Conservation (phyloP, 2,329 filamentous ascomycete species). For the Botryotinia convoluta region DNA sequence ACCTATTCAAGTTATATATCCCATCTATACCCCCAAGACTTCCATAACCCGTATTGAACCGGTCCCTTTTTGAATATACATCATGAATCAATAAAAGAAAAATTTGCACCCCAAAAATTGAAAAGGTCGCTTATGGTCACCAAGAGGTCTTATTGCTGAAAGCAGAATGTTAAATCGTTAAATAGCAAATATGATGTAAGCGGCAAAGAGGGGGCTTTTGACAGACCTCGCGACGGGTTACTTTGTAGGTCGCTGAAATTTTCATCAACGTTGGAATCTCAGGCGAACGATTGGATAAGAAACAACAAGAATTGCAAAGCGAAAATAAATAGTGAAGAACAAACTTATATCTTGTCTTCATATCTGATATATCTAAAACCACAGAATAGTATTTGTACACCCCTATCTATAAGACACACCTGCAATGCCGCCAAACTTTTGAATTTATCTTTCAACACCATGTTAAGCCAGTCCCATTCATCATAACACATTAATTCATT, state of each 20-base stretch:
- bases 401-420: not conserved
- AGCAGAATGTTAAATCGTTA: not conserved
- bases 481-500: constrained; percentile 18
- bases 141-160: not conserved
- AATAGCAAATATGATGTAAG: not conserved
- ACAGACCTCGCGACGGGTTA: no score
- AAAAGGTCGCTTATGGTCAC: not conserved
- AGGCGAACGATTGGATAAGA: not conserved
- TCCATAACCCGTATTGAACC: no score
- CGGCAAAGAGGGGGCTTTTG: not conserved
- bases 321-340: not conserved
- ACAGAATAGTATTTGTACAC: not conserved
- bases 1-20: not conserved
- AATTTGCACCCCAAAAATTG: not conserved
- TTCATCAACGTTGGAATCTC: not conserved
- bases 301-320: not conserved
- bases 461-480: not conserved
- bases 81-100: constrained; percentile 3
- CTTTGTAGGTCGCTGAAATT: not conserved
- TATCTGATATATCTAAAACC: not conserved
- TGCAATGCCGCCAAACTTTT: not conserved
- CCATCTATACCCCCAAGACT: not conserved
- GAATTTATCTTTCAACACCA: not conserved
- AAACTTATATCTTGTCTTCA: not conserved
- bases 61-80: not conserved